A percentile compares a stretch with the other conserved stretches of the same genome.
phyloP scores from a whole-genome alignment of 805 yeast species.

The Ogataea kodamae region DNA sequence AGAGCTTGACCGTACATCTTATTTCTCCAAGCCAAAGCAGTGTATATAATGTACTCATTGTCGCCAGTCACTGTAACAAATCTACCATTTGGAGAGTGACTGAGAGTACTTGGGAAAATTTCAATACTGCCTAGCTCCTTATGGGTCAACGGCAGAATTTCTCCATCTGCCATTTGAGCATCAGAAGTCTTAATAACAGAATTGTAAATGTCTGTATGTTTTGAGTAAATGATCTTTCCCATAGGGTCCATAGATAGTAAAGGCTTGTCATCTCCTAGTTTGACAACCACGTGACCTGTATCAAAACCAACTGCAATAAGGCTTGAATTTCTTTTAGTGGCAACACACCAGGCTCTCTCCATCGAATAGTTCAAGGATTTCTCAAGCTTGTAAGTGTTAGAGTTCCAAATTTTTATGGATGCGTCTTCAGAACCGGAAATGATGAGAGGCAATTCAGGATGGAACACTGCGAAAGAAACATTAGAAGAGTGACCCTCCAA shows the following conservation, averaged over 20 bases:
- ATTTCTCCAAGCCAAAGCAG: constrained; percentile 97
- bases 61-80: constrained; percentile 97
- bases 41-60: constrained; percentile 93
- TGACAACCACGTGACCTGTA: constrained; percentile 84
- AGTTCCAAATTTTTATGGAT: constrained; percentile 90
- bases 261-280: constrained; percentile 93
- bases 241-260: constrained; percentile 87
- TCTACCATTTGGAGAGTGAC: constrained; percentile 96
- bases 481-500: constrained; percentile 91
- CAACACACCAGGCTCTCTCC: constrained; percentile 96
- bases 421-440: constrained; percentile 97
- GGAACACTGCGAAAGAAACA: constrained; percentile 96
- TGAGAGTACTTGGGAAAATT: constrained; percentile 80
- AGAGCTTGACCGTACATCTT: constrained; percentile 86
- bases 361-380: constrained; percentile 86
- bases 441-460: constrained; percentile 93
- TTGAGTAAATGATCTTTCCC: constrained; percentile 89
- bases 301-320: constrained; percentile 91
- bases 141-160: constrained; percentile 66
- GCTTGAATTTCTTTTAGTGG: constrained; percentile 69
- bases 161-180: constrained; percentile 74
- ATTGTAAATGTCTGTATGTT: constrained; percentile 84
- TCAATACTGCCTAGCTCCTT: constrained; percentile 95
- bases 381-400: constrained; percentile 90
- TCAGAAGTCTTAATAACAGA: constrained; percentile 69